Conservation (phyloP, 2,329 filamentous ascomycete genomes). For the Paraconiothyrium brasiliense region DNA sequence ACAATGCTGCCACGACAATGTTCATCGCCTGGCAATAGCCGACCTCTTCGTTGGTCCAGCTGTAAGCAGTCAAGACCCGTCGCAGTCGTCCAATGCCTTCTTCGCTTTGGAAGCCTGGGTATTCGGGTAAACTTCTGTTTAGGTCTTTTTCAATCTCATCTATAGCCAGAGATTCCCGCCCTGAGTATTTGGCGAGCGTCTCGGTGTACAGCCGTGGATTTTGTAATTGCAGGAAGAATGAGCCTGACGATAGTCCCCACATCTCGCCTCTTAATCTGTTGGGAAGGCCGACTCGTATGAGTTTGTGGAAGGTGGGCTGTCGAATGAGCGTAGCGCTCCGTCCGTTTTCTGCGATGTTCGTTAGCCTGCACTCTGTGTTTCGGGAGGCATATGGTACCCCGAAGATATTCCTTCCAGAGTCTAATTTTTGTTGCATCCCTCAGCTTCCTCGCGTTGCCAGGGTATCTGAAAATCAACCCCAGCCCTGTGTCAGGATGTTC, state of each 20-base stretch:
- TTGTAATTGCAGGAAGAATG: conserved; percentile 86
- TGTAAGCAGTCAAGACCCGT: conserved; percentile 93
- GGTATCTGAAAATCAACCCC: conserved; percentile 92
- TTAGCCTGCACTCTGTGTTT: conserved; percentile 22
- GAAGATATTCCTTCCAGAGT: conserved; percentile 94
- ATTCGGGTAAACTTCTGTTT: conserved; percentile 95
- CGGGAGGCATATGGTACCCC: conserved; percentile 55
- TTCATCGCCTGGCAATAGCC: conserved; percentile 99
- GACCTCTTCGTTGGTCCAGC: conserved; percentile 94
- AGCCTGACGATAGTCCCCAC: conserved; percentile 94
- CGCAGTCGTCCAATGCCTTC: conserved; percentile 91
- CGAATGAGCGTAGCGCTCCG: conserved; percentile 91
- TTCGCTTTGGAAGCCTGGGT: conserved; percentile 95
- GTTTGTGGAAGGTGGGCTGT: conserved; percentile 96
- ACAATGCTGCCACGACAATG: conserved; percentile 94
- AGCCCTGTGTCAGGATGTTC: conserved; percentile 89
- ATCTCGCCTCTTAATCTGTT: conserved; percentile 93
- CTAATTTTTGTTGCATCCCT: conserved; percentile 97
- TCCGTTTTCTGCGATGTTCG: conserved; percentile 74
- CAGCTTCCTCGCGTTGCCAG: conserved; percentile 92
- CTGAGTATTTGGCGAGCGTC: conserved; percentile 82
- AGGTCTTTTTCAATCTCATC: conserved; percentile 99
- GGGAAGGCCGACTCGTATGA: conserved; percentile 93
- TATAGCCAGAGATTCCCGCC: conserved; percentile 90
- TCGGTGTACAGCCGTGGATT: conserved; percentile 85